Percentiles rank a stretch among this genome's conserved stretches.
phyloP scores from a whole-genome alignment of 495 filamentous ascomycete species.

The Physcia stellaris region DNA sequence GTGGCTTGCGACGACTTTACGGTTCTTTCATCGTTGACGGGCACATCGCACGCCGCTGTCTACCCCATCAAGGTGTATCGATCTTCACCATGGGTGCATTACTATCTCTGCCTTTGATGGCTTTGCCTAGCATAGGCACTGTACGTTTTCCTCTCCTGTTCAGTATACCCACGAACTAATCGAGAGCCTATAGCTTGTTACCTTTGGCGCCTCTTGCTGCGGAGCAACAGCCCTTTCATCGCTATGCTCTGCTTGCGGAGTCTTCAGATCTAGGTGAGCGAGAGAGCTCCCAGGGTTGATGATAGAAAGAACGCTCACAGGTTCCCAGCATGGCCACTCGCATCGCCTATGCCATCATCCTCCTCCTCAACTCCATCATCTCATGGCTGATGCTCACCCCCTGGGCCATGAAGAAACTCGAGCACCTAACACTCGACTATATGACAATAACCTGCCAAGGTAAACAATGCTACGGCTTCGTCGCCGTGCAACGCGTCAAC shows the following conservation, averaged over 20 bases:
- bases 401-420: conserved; percentile 92
- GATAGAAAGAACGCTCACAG: conserved; percentile 14
- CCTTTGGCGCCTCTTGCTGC: conserved; percentile 74
- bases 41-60: no score
- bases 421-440: conserved; percentile 84
- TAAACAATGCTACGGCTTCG: conserved; percentile 86
- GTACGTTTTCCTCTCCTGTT: conserved; percentile 36
- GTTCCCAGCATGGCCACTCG: conserved; percentile 72
- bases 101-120: conserved; percentile 78
- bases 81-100: conserved; percentile 66
- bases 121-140: conserved; percentile 71
- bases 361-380: conserved; percentile 88
- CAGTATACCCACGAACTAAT: conserved; percentile 14
- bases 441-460: conserved; percentile 85
- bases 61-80: conserved; percentile 4
- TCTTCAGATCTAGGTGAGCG: conserved; percentile 82
- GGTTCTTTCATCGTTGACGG: no score
- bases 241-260: conserved; percentile 87
- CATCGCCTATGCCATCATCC: conserved; percentile 93
- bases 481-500: conserved; percentile 93
- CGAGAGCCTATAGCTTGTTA: conserved; percentile 54
- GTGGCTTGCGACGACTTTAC: no score
- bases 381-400: conserved; percentile 99
- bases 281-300: background rate
- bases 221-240: conserved; percentile 91